Base-by-base conservation (phyloP, 805 yeast species). In the Candida methanosorbosa region DNA sequence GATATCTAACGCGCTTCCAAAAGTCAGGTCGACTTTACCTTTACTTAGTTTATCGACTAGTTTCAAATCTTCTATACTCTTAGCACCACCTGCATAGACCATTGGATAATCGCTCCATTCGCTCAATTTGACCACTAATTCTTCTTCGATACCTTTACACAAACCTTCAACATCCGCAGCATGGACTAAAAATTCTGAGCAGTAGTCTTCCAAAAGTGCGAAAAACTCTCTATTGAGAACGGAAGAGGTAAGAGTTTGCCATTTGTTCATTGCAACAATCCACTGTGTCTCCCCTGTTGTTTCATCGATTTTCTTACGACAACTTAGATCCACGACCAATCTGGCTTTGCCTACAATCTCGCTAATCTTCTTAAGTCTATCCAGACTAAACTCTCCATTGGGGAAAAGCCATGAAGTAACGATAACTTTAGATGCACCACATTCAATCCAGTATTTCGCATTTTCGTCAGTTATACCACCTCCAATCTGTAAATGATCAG, bases 151-250 rank as follows among this genome's bases (percentile, higher is more conserved):
- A 1, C 99, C 99, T 28, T 75, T 71, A 55, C 98, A 92, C 14
- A 92, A 66, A 0, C 99, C 99, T 59, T 92, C 99, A 3, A 92
- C 97, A 57, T 92, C 98, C 0, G 98, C 99, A 3, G 98, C 98
- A 61, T 92, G 99, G 14, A 92, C 80, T 35, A 92, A 62, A 50
- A 90, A 84, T 59, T 92, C 98, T 43, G 75, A 71, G 48, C 97
- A 85, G 58, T 80, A 84, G 32, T 64, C 37, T 8, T 79, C 59
- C 27, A 92, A 66, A 31, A 57, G 40, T 4, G 47, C 52, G 39
- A 92, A 70, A 19, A 81, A 70, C 18, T 69, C 71, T 33, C 57
- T 54, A 32, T 64, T 64, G 35, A 92, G 63, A 36, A 61, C 69
- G 30, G 78, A 68, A 27, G 69, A 68, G 0, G 99, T 92, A 20